Percentiles rank a stretch among this genome's conserved stretches.
These are phyloP conservation scores for Camelina neglecta DNA, from an alignment of 345 rosid species.

Conservation along the genomic window DNA sequence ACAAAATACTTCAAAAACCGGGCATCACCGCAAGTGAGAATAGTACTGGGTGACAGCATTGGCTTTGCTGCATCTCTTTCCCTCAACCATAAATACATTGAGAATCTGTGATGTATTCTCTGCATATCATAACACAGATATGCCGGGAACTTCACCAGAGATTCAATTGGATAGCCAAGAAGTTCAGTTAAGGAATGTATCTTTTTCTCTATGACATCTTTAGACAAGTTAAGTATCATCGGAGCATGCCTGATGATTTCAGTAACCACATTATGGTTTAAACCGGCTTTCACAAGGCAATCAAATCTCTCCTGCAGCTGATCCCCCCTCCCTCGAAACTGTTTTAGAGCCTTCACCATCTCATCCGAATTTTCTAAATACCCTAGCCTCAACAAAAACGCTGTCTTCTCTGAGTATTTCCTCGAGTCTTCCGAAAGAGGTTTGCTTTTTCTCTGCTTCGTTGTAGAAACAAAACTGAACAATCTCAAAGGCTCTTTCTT, in stretches of 20 bases:
- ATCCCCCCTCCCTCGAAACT: conserved; percentile 85
- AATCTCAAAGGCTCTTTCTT: conserved; percentile 64
- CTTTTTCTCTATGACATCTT: conserved; percentile 71
- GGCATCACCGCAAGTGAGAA: conserved; percentile 74
- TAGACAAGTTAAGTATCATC: conserved; percentile 69
- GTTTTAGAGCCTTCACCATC: conserved; percentile 66
- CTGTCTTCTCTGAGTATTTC: conserved; percentile 55
- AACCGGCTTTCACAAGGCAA: conserved; percentile 75
- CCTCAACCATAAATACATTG: conserved; percentile 64
- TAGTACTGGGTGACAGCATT: conserved; percentile 62
- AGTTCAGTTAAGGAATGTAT: conserved; percentile 56
- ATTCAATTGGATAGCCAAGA: conserved; percentile 63
- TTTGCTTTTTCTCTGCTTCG: conserved; percentile 43
- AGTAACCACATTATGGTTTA: conserved; percentile 55
- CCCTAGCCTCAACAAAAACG: conserved; percentile 71
- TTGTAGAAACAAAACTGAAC: conserved; percentile 59
- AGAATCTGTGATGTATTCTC: conserved; percentile 61
- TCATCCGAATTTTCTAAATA: conserved; percentile 84
- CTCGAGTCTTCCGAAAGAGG: conserved; percentile 39
- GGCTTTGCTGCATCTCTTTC: conserved; percentile 59
- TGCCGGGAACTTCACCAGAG: conserved; percentile 64
- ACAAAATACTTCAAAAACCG: conserved; percentile 75
- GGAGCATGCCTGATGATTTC: conserved; percentile 70
- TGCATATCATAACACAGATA: conserved; percentile 68
- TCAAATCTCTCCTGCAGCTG: conserved; percentile 88